Conservation (phyloP, 208 protist genomes). For the Trypanosoma brucei region DNA sequence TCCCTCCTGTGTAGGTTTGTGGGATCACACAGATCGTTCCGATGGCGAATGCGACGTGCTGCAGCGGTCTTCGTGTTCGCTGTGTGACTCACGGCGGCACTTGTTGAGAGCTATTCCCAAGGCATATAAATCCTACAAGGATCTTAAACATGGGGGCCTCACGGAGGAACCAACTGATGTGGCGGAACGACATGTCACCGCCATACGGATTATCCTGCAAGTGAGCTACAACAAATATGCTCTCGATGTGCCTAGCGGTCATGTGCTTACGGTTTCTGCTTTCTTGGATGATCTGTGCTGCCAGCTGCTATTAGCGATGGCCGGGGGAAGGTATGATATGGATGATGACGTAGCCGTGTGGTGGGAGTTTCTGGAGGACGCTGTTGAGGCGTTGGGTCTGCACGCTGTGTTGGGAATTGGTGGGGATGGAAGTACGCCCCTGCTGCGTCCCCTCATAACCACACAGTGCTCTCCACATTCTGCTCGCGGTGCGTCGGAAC, state of each 20-base stretch:
- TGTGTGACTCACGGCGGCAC: neutral
- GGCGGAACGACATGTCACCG: neutral
- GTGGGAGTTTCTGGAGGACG: slow-evolving; percentile 1
- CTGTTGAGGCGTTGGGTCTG: neutral
- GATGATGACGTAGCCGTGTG: neutral
- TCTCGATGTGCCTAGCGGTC: neutral
- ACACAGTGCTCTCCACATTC: neutral
- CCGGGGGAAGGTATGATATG: neutral
- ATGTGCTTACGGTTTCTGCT: neutral
- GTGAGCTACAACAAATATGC: neutral
- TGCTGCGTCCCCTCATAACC: neutral
- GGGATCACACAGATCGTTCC: too few species aligned
- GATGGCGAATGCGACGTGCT: neutral
- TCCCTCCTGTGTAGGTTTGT: neutral
- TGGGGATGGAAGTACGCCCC: neutral
- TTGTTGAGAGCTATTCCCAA: neutral
- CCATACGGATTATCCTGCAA: neutral
- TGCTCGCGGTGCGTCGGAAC: neutral
- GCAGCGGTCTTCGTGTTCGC: neutral
- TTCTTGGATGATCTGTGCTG: slow-evolving; percentile 5
- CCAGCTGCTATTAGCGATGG: neutral
- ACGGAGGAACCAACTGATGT: too few species aligned
- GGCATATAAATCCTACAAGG: neutral
- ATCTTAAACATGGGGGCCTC: too few species aligned
- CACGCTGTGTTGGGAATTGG: neutral